Percentiles rank a stretch among this genome's conserved stretches.
phyloP scores from a whole-genome alignment of 192 early-diverging fungal genomes.

The Coemansia sp. region DNA sequence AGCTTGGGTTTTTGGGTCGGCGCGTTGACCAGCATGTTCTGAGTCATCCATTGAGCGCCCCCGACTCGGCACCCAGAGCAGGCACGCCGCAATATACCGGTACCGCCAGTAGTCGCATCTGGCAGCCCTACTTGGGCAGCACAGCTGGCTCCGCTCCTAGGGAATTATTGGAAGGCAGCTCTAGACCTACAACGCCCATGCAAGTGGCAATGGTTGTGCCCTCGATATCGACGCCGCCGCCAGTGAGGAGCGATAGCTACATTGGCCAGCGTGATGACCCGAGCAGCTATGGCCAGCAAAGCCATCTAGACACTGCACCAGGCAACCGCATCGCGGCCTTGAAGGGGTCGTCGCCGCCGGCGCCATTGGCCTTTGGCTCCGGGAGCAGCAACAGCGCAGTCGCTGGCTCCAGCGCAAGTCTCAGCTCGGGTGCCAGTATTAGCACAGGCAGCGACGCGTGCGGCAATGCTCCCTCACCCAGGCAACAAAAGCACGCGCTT shows the following conservation, averaged over 20 bases:
- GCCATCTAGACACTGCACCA: neutral
- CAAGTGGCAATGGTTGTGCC: neutral
- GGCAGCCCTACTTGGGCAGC: conserved; percentile 6
- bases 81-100: neutral
- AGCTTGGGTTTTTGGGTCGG: conserved; percentile 43
- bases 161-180: neutral
- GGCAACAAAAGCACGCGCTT: conserved; percentile 40
- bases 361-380: neutral
- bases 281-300: neutral
- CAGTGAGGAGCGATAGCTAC: neutral
- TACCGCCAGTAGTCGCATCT: conserved; percentile 4
- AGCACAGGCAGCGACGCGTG: conserved; percentile 7
- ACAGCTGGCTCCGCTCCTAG: neutral
- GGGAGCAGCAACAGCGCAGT: conserved; percentile 5
- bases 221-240: conserved; percentile 6
- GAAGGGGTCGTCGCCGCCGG: conserved; percentile 13
- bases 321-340: conserved; percentile 54
- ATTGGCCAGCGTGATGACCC: neutral
- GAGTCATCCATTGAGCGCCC: neutral
- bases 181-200: neutral
- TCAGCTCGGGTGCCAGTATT: conserved; percentile 11
- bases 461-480: neutral
- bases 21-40: conserved; percentile 35
- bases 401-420: neutral
- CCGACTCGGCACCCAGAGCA: neutral